phyloP scores from a whole-genome alignment of 2,329 filamentous ascomycete genomes.

The Aureobasidium lini region DNA sequence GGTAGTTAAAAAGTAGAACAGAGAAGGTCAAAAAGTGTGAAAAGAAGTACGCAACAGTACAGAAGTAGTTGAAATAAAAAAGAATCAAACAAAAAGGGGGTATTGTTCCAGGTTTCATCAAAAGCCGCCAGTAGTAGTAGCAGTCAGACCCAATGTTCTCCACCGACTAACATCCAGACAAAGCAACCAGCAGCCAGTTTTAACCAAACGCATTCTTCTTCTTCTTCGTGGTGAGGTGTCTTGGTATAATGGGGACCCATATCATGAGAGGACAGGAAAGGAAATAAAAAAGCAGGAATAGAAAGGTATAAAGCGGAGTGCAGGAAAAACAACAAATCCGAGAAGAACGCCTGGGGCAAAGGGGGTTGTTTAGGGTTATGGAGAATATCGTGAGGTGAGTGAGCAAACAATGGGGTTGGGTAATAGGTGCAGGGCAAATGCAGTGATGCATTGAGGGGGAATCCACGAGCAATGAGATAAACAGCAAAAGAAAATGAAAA shows the following conservation, averaged over 20 bases:
- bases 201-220: background rate
- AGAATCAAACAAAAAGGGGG: conserved; percentile 1
- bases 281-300: conserved; percentile 7
- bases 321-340: background rate
- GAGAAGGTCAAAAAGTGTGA: background rate
- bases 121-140: background rate
- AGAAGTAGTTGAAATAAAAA: background rate
- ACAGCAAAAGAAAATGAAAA: background rate
- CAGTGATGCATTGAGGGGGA: conserved; percentile 9
- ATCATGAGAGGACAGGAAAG: conserved; percentile 5
- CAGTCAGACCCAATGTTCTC: background rate
- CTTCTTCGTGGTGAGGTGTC: background rate
- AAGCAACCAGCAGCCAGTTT: conserved; percentile 3
- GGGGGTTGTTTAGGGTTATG: background rate
- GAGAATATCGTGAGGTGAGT: background rate
- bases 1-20: background rate
- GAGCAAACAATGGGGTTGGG: background rate
- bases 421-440: conserved; percentile 2
- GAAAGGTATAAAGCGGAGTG: conserved; percentile 4
- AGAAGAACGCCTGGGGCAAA: background rate
- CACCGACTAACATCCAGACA: background rate
- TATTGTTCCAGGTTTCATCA: conserved; percentile 11
- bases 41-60: conserved; percentile 5
- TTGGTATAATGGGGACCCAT: conserved; percentile 5
- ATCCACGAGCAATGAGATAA: background rate